Evolutionary conservation across 192 early-diverging fungal species (phyloP), one percentile per base, ranked within the genome.

Genomic region (Backusella luteola): DNA sequence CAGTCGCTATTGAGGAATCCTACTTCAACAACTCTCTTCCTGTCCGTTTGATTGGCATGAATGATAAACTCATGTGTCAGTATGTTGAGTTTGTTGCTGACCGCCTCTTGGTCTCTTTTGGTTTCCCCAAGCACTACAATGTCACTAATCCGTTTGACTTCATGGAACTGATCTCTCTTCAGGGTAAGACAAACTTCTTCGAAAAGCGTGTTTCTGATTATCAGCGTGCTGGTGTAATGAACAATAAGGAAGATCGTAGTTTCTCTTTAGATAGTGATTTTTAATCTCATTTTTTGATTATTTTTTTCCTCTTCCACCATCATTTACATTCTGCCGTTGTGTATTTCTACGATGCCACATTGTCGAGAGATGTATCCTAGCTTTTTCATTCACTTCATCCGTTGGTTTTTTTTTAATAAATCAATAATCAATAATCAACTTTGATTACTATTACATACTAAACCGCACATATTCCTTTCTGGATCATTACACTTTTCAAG

Each of bases 61-160:
- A 98, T 82, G 85, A 93, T 68, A 88, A 84, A 41, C 84, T 97
- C 49, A 98, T 98, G 97, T 91, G 90, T 76, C 90, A 90, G 86
- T 98, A 98, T 84, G 96, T 98, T 81, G 96, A 97, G 85, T 98
- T 98, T 87, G 97, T 98, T 12, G 97, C 97, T 14, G 97, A 98
- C 77, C 88, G 96, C 66, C 87, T 98, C 66, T 84, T 97, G 67
- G 93, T 96, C 23, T 92, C 94, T 29, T 87, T 98, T 5, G 95
- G 95, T 38, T 92, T 88, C 80, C 81, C 85, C 39, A 98, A 98
- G 88, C 79, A 90, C 80, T 98, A 93, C 89, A 88, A 91, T 19
- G 89, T 84, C 5, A 80, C 90, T 75, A 98, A 98, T 80, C 97
- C 97, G 44, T 98, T 98, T 70, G 96, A 98, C 81, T 98, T 97